Evolutionary conservation across 345 rosid genomes (phyloP).

Genomic region (Syzygium grande): DNA sequence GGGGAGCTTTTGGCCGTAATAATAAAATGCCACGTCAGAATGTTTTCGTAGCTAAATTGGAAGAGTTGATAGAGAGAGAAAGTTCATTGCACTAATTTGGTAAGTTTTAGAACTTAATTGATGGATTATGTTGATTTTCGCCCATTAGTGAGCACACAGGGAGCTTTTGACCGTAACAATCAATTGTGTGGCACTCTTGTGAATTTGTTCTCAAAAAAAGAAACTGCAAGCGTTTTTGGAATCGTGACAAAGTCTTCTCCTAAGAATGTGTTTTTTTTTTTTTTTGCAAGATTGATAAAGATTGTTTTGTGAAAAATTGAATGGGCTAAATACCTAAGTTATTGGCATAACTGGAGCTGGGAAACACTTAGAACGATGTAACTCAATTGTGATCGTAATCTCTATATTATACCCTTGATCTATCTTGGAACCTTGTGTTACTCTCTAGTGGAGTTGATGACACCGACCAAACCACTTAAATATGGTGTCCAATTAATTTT

Average conservation of each 20-base stretch:
- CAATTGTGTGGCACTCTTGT: not conserved
- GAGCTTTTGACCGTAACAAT: not conserved
- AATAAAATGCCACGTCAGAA: too few relatives aligned
- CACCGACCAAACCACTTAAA: not conserved
- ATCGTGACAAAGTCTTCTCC: not conserved
- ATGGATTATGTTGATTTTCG: not conserved
- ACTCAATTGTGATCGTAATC: not conserved
- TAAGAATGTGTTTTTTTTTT: not conserved
- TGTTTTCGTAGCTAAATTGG: too few relatives aligned
- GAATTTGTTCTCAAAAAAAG: not conserved
- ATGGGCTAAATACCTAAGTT: not conserved
- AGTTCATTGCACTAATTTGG: too few relatives aligned
- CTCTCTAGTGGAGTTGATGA: not conserved
- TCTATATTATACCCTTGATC: too few relatives aligned
- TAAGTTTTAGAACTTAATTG: not conserved
- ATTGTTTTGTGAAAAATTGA: not conserved
- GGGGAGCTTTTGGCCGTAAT: too few relatives aligned
- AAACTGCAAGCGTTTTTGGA: not conserved
- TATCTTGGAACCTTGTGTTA: not conserved
- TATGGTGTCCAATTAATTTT: not conserved
- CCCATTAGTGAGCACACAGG: not conserved
- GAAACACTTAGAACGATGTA: not conserved
- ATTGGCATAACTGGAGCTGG: not conserved
- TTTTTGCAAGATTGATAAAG: not conserved
- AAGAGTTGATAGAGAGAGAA: too few relatives aligned